A percentile compares a stretch with the other conserved stretches of the same genome.
Conservation (phyloP, 2,329 filamentous ascomycete genomes). For the Apiospora arundinis region DNA sequence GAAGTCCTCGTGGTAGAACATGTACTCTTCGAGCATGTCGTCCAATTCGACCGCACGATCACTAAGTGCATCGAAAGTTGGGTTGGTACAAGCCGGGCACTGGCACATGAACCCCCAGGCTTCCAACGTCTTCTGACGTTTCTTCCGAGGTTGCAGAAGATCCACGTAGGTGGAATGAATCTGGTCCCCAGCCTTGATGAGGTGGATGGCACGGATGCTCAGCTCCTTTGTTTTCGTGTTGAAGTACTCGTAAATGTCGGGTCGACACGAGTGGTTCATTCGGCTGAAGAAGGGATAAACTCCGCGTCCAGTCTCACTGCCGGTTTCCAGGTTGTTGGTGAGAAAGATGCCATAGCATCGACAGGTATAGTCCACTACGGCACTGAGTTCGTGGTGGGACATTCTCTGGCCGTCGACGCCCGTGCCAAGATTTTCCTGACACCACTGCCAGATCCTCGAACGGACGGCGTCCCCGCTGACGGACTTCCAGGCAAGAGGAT, state of each 20-base stretch:
- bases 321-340: conserved; percentile 27
- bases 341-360: conserved; percentile 27
- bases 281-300: conserved; percentile 33
- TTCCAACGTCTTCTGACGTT: conserved; percentile 26
- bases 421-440: conserved; percentile 21
- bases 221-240: conserved; percentile 30
- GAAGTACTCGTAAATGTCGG: conserved; percentile 33
- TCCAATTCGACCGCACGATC: conserved; percentile 28
- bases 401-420: conserved; percentile 22
- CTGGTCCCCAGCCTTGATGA: conserved; percentile 34
- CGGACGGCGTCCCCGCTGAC: background rate
- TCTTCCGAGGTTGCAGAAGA: conserved; percentile 24
- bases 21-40: conserved; percentile 27
- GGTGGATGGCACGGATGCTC: conserved; percentile 32
- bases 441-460: conserved; percentile 4
- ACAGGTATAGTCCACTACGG: conserved; percentile 20
- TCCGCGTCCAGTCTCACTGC: conserved; percentile 27
- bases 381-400: conserved; percentile 26
- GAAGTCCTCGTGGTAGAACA: conserved; percentile 4
- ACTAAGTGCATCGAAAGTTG: conserved; percentile 23
- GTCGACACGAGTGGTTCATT: conserved; percentile 34
- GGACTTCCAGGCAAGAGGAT: background rate
- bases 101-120: conserved; percentile 29
- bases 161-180: conserved; percentile 32
- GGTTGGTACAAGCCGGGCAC: conserved; percentile 29